Base-by-base conservation (phyloP, 441 rosid species). In the Cnidoscolus chayamansa region DNA sequence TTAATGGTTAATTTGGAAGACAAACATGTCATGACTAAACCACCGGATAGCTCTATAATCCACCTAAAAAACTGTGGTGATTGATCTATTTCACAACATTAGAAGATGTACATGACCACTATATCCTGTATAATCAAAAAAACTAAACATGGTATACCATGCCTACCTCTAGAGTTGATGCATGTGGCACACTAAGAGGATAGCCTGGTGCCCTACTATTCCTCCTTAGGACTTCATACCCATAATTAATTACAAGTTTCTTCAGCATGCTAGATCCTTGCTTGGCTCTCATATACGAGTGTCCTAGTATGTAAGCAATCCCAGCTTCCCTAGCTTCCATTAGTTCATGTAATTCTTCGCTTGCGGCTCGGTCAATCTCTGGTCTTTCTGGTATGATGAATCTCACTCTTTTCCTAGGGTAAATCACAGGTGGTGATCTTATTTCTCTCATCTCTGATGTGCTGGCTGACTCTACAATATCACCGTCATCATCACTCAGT, bases 131-230 rank as follows among this genome's bases (percentile, higher is more conserved):
- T 74, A 70, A 32, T 20, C 66, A 48, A 72, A 74, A 35, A 55
- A 35, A 55, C 76, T 68, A 95, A 68, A 95, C 95, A 79, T 82
- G 75, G 82, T 89, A 95, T 1, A 89, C 53, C 99, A 95, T 91
- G 66, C 99, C 99, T 13, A 92, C 99, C 83, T 95, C 96, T 68
- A 95, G 76, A 8, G 97, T 95, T 10, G 99, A 91, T 0, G 90
- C 96, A 68, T 89, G 92, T 0, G 98, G 93, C 20, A 85, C 80
- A 15, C 84, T 87, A 40, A 91, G 80, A 0, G 79, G 85, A 67
- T 81, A 76, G 3, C 83, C 81, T 0, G 95, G 85, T 25, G 87
- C 71, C 75, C 97, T 80, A 77, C 88, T 84, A 65, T 95, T 95
- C 78, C 93, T 87, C 75, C 98, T 84, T 83, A 95, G 83, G 77